Conservation (phyloP, 2,329 filamentous ascomycete genomes). For the Periconia macrospinosa region DNA sequence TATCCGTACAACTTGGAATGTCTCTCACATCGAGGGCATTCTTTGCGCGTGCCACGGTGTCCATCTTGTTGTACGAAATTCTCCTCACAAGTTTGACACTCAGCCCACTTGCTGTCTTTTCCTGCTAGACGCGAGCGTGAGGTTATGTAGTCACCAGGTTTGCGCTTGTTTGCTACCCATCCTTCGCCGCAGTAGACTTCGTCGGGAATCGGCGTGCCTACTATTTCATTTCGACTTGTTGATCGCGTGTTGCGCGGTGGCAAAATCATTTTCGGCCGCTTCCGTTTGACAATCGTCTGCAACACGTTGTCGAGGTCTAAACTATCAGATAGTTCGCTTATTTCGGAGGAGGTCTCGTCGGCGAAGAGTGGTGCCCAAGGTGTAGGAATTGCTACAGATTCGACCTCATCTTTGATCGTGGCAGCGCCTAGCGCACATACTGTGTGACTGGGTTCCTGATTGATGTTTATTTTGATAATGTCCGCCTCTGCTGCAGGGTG, state of each 20-base stretch:
- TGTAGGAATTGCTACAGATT: slow-evolving; percentile 26
- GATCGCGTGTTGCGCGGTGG: slow-evolving; percentile 38
- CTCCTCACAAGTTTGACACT: slow-evolving; percentile 79
- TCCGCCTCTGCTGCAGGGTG: slow-evolving; percentile 7
- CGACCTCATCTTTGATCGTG: slow-evolving; percentile 30
- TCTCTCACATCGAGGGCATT: slow-evolving; percentile 89
- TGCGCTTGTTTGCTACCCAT: slow-evolving; percentile 33
- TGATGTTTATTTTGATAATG: slow-evolving; percentile 23
- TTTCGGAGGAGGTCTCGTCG: slow-evolving; percentile 37
- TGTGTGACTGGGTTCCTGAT: slow-evolving; percentile 21
- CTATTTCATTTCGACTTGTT: slow-evolving; percentile 30
- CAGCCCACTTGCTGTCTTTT: slow-evolving; percentile 79
- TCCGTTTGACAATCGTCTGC: slow-evolving; percentile 40
- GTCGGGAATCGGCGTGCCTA: slow-evolving; percentile 32
- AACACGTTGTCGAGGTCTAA: slow-evolving; percentile 42
- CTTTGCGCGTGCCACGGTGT: slow-evolving; percentile 74
- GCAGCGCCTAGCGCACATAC: slow-evolving; percentile 32
- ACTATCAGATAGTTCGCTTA: slow-evolving; percentile 44
- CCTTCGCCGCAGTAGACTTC: slow-evolving; percentile 19
- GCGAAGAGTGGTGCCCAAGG: slow-evolving; percentile 31
- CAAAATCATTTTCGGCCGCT: slow-evolving; percentile 23
- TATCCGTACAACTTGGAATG: slow-evolving; percentile 96
- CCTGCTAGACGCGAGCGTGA: slow-evolving; percentile 76
- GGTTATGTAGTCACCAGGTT: slow-evolving; percentile 68
- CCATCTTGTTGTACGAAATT: slow-evolving; percentile 88